phyloP scores from a whole-genome alignment of 1,139 yeast species.

The Pichia terricola region DNA sequence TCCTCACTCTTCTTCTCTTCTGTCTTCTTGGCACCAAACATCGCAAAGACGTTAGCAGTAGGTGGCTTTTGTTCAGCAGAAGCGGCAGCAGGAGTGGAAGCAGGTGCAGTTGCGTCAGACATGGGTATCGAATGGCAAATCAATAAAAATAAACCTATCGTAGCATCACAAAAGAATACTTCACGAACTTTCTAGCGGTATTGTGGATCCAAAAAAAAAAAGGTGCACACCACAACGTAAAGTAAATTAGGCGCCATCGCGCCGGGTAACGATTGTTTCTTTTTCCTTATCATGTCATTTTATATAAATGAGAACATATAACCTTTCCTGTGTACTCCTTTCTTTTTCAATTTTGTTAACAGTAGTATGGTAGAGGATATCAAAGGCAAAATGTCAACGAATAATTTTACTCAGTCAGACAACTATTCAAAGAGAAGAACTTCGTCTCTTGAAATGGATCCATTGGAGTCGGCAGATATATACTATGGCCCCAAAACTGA shows the following conservation, averaged over 20 bases:
- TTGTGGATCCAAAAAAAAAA: too few species aligned
- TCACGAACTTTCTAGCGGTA: background rate
- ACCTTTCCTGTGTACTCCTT: background rate
- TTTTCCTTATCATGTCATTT: too few species aligned
- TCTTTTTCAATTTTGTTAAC: background rate
- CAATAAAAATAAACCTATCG: background rate
- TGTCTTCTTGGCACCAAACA: slow-evolving; percentile 62
- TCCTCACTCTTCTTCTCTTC: slow-evolving; percentile 18
- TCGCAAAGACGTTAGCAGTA: slow-evolving; percentile 71
- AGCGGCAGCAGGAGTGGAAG: slow-evolving; percentile 7
- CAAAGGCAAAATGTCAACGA: too few species aligned
- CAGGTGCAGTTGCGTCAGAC: slow-evolving; percentile 9
- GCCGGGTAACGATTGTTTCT: too few species aligned
- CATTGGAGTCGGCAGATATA: slow-evolving; percentile 56
- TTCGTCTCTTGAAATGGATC: slow-evolving; percentile 22
- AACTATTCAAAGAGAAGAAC: slow-evolving; percentile 1
- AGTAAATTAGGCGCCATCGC: too few species aligned
- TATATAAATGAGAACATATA: too few species aligned
- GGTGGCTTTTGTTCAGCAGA: slow-evolving; percentile 40
- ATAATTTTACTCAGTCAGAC: too few species aligned
- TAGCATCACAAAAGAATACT: background rate
- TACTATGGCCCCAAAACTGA: slow-evolving; percentile 63
- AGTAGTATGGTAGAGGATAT: background rate
- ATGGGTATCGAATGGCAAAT: background rate
- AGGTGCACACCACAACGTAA: too few species aligned